Evolutionary conservation across 2,329 filamentous ascomycete genomes (phyloP), one percentile per base, ranked within the genome.

Genomic region (Diaporthe australafricana): DNA sequence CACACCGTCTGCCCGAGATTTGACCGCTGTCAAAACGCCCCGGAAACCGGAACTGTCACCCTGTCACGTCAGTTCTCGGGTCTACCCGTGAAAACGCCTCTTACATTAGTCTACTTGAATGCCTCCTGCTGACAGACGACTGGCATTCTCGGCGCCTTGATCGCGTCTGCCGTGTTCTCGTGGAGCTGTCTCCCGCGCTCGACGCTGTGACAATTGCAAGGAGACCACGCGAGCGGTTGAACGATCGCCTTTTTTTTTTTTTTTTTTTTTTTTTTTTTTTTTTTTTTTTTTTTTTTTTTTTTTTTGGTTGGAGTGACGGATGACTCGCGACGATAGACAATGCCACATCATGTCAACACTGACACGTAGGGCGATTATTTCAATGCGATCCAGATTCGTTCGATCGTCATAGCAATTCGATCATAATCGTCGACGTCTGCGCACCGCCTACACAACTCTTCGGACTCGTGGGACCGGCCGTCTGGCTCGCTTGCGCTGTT

Each of bases 61-160:
- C 50, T 65, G 60, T 63, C 60, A 50, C 42, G 53, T 69, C 53
- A 69, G 45, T 35, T 68, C 42, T 60, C 67, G 67, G 67, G 47
- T 69, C 55, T 50, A 60, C 53, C 67, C 67, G 66, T 25, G 17
- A 52, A 68, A 14, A 27, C 45, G 55, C 53, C 30, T 60, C 53
- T 60, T 52, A 69, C 67, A 69, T 60, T 60, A 56, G 53, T 69
- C n/a, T 60, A 52, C n/a, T 20, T 35, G 20, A 38, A 14, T 50
- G n/a, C 45, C 30, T 65, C 16, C 30, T 38, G n/a, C 45, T 38
- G n/a, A n/a, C n/a, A 50, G 8, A 17, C 22, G 11, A 14, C 40
- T 6, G 25, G 60, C 30, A 9, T 27, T 22, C 25, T 50, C 35
- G 42, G 27, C n/a, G 30, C 38, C 60, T 25, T 38, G 16, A 7